Base-by-base conservation (phyloP, 495 filamentous ascomycete genomes). In the Elaphomyces granulatus region DNA sequence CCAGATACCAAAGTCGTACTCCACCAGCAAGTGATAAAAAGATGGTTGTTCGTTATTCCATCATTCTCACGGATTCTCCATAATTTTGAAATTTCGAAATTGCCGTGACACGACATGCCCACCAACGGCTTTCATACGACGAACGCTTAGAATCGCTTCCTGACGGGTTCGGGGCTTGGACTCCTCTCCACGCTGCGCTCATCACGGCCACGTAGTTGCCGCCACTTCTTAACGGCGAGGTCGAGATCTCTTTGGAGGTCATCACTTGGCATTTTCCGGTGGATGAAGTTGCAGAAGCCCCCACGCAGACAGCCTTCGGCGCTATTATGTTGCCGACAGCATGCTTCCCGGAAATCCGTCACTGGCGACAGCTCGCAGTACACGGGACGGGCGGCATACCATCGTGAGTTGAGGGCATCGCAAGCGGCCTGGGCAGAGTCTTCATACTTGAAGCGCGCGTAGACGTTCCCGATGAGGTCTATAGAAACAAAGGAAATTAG, bases 371-470 rank as follows among this genome's bases (percentile, higher is more conserved):
- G 64, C 56, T 98, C 90, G 76, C 88, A 95, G 66, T 98, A 98
- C 56, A 98, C 92, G 34, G 90, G 90, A 40, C 90, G 77, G 31
- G 83, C 90, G 44, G 90, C 90, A 64, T 98, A 96, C 90, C 90
- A 98, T 54, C 90, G 80, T 17, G 70, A 77, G 61, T 96, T 98
- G 41, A 96, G 76, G 19, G 77, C 78, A 62, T 98, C 92, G 72
- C 88, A 95, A 45, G 90, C 90, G 23, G 70, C 68, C 55, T 95
- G 87, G 8, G 90, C 90, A 40, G 78, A 78, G 66, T 98, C 90
- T 72, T 98, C 90, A 75, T 96, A 98, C 66, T 98, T 98, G 80
- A 98, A 98, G 44, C 90, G 86, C 18, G 90, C 90, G 71, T 98
- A 98, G 51, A 98, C 90, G 64, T 98, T 98, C 55, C 90, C 90